These are phyloP conservation scores for Kwoniella shivajii DNA, from an alignment of 1,284 basidiomycete species.

Conservation along the genomic window DNA sequence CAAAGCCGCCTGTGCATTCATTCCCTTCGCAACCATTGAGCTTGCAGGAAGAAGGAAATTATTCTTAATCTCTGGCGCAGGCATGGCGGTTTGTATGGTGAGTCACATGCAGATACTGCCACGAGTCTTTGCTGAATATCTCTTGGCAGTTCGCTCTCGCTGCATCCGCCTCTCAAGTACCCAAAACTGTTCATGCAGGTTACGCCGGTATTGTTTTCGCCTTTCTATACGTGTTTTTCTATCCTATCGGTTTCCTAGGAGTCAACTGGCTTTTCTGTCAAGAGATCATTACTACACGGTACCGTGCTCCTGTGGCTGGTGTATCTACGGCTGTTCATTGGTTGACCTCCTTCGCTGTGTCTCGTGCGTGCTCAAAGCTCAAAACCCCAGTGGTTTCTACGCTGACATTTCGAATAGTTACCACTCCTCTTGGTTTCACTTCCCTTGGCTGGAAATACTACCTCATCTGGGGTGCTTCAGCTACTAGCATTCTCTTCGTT, in stretches of 20 bases:
- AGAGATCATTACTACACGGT: conserved; percentile 47
- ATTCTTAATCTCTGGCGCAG: conserved; percentile 37
- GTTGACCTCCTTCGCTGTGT: too few relatives aligned
- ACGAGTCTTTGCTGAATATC: too few relatives aligned
- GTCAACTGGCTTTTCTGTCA: conserved; percentile 45
- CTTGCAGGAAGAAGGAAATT: conserved; percentile 39
- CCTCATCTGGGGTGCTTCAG: conserved; percentile 30
- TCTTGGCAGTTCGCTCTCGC: too few relatives aligned
- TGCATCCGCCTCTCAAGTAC: too few relatives aligned
- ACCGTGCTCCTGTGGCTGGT: too few relatives aligned
- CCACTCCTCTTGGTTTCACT: conserved; percentile 27
- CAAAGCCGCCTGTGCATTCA: conserved; percentile 40
- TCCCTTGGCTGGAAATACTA: conserved; percentile 42
- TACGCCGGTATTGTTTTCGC: conserved; percentile 33
- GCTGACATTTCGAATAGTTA: conserved; percentile 20
- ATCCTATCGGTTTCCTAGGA: conserved; percentile 42
- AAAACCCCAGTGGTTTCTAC: conserved; percentile 16
- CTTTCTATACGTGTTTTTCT: conserved; percentile 44
- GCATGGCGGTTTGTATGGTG: conserved; percentile 35
- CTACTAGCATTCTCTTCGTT: conserved; percentile 24
- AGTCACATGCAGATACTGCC: too few relatives aligned
- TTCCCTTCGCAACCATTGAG: conserved; percentile 47
- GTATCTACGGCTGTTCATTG: too few relatives aligned
- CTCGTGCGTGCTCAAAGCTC: conserved; percentile 42
- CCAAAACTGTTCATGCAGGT: too few relatives aligned